Percentiles rank a stretch among this genome's conserved stretches.
Evolutionary conservation across 345 rosid species (phyloP).

Genomic region (Luvunga scandens): DNA sequence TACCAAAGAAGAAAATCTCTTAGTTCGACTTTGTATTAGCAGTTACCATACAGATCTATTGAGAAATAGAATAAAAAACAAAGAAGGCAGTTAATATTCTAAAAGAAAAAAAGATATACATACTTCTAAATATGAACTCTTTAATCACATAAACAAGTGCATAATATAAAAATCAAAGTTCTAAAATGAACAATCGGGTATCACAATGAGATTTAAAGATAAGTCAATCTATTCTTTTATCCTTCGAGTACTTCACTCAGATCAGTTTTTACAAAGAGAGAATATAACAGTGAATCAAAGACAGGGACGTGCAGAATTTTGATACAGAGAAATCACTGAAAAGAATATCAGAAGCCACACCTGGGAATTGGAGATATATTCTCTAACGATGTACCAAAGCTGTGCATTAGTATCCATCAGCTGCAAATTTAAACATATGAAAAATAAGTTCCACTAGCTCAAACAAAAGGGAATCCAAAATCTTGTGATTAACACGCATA

Average conservation of each 20-base stretch:
- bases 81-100: background rate
- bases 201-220: background rate
- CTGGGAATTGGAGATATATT: constrained; percentile 92
- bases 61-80: background rate
- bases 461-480: constrained; percentile 17
- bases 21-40: background rate
- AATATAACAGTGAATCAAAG: background rate
- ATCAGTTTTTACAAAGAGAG: background rate
- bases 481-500: constrained; percentile 36
- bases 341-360: constrained; percentile 39
- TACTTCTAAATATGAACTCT: background rate
- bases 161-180: background rate
- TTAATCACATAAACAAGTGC: background rate
- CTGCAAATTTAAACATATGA: constrained; percentile 40
- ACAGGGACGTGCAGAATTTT: background rate
- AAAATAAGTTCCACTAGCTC: constrained; percentile 21
- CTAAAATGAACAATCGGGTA: background rate
- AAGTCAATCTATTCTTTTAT: background rate
- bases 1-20: background rate
- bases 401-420: constrained; percentile 99
- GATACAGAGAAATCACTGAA: constrained; percentile 11
- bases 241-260: background rate
- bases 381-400: constrained; percentile 95
- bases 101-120: background rate
- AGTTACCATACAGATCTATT: background rate